Base-by-base conservation (phyloP, 306 rosid species). In the Ziziphus jujuba region DNA sequence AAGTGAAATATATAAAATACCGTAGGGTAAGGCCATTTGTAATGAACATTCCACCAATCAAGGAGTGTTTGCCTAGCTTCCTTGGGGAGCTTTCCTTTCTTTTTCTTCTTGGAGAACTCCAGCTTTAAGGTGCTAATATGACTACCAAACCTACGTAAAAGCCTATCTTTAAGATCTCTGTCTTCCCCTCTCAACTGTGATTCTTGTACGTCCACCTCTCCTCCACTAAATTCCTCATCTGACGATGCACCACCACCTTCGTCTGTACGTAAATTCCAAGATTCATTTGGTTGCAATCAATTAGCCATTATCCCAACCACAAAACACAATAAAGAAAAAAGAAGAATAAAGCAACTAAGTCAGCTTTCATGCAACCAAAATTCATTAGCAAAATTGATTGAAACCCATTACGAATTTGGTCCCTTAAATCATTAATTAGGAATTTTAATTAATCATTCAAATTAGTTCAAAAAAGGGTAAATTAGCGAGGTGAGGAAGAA, bases 21-120 rank as follows among this genome's bases (percentile, higher is more conserved):
- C 90, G 99, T 93, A 17, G 99, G 99, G 79, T 93, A 93, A 7
- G 99, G 99, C 97, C 98, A 93, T 75, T 85, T 93, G 75, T 77
- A 80, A 74, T 93, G 98, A 70, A 79, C 70, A 75, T 61, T 84
- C 98, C 98, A 93, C 98, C 98, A 93, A 33, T 88, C 90, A 52
- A 93, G 81, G 28, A 93, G 79, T 1, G 76, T 69, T 72, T 86
- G 95, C 68, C 97, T 81, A n/a, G 97, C 98, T 76, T 93, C 98
- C 78, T 89, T 90, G 0, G 98, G 98, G 23, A 90, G 81, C 85
- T 93, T 93, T 73, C 96, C 98, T 68, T 90, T 93, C 80, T 90
- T 86, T 78, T 88, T 93, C 80, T 88, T 88, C 80, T 93, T 93
- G 5, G 99, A 86, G 61, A 93, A 93, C 55, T 88, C 96, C 45